Percentiles rank a stretch among this genome's conserved stretches.
These are phyloP conservation scores for Zygotorulaspora danielsina DNA, from an alignment of 805 yeast genomes.

Conservation along the genomic window DNA sequence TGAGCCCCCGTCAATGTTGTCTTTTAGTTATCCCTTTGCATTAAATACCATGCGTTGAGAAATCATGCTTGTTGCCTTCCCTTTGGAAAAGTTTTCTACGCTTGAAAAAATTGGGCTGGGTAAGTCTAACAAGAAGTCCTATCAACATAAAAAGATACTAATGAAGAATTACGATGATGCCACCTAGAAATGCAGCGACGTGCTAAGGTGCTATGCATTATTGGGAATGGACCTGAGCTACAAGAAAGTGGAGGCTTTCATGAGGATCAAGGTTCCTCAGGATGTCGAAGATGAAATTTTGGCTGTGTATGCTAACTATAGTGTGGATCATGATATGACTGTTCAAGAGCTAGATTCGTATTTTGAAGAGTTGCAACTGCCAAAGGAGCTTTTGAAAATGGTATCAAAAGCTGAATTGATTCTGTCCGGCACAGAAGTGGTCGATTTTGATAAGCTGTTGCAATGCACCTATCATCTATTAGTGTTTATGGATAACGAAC, in stretches of 20 bases:
- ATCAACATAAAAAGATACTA: too few relatives aligned
- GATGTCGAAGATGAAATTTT: constrained; percentile 44
- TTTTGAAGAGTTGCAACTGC: constrained; percentile 34
- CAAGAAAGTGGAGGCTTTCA: constrained; percentile 30
- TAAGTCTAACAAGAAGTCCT: not conserved
- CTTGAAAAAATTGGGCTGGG: constrained; percentile 1
- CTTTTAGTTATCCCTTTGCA: not conserved
- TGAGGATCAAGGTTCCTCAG: constrained; percentile 37
- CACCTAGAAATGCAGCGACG: not conserved
- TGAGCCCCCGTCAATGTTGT: not conserved
- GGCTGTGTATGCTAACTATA: constrained; percentile 40
- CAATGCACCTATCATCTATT: constrained; percentile 41
- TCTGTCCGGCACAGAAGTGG: constrained; percentile 41
- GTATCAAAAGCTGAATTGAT: constrained; percentile 31
- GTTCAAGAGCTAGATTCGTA: constrained; percentile 28
- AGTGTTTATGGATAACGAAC: constrained; percentile 38
- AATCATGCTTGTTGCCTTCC: too few relatives aligned
- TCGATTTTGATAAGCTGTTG: constrained; percentile 47
- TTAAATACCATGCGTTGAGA: too few relatives aligned
- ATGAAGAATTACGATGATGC: not conserved
- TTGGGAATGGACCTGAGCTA: constrained; percentile 17
- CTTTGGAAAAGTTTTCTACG: constrained; percentile 2
- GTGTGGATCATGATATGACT: constrained; percentile 42
- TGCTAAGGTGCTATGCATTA: not conserved
- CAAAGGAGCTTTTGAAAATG: constrained; percentile 28